phyloP scores from a whole-genome alignment of 2,329 filamentous ascomycete species.

The Colletotrichum sp. region DNA sequence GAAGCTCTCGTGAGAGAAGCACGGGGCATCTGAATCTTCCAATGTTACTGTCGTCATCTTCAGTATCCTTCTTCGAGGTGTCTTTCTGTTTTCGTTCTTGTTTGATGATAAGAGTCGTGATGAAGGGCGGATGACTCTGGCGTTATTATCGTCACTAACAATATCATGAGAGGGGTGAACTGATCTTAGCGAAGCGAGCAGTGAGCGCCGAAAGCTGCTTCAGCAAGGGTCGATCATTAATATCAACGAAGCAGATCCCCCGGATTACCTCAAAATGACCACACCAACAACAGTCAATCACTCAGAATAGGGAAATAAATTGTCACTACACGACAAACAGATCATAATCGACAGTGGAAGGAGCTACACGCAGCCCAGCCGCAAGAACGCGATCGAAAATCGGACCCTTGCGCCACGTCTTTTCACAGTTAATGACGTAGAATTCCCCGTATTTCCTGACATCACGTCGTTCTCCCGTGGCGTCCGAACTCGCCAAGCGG shows the following conservation, averaged over 20 bases:
- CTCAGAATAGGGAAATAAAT: background rate
- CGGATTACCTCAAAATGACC: slow-evolving; percentile 3
- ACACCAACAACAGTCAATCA: background rate
- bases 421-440: slow-evolving; percentile 8
- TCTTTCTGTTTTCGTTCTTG: background rate
- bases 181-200: background rate
- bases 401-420: background rate
- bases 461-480: background rate
- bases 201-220: background rate
- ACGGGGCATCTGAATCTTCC: slow-evolving; percentile 12
- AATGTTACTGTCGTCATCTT: slow-evolving; percentile 6
- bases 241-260: background rate
- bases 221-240: background rate
- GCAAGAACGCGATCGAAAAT: background rate
- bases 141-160: background rate
- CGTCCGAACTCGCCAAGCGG: background rate
- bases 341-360: background rate
- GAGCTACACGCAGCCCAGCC: background rate
- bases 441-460: slow-evolving; percentile 3
- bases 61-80: background rate
- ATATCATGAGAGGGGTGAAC: background rate
- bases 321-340: background rate
- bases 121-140: background rate
- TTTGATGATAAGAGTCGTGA: background rate
- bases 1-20: slow-evolving; percentile 14